Evolutionary conservation across 768 basidiomycete genomes (phyloP), one percentile per base, ranked within the genome.

Genomic region (Gyrodon lividus): DNA sequence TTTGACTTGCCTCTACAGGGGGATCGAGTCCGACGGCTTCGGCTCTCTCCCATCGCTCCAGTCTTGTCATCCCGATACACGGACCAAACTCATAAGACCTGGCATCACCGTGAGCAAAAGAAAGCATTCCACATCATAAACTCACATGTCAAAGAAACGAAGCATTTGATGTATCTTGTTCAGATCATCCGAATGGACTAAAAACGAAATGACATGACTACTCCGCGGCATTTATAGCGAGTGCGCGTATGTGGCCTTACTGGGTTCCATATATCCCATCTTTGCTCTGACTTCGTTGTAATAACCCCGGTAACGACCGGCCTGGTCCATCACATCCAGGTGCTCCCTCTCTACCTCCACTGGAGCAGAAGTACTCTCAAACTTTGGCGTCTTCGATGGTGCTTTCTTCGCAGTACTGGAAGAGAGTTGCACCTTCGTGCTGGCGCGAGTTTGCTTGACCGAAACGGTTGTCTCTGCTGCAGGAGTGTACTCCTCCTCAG

Each of bases 11-110:
- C 76, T 92, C 89, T 14, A 63, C 55, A 3, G 92, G 93, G 13
- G 94, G 95, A 42, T 85, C 76, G 17, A 97, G 72, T 2, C 92
- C 92, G 40, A 95, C 74, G 9, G 77, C 76, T 23, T 84, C 67
- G 0, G 95, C 95, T 43, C 94, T 77, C 62, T 94, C 81, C 92
- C 93, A 98, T 34, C 95, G 77, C 55, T 94, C 83, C 13, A 96
- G 70, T 24, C 94, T 82, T n/a, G 83, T 80, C 48, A 91, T 77
- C 0, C 90, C 88, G 19, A 86, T 72, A 57, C 86, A 90, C 3
- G 90, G 91, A 0, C 91, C 92, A 62, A 84, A 94, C 57, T 89
- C 82, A 50, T 86, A 87, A 2, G 84, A 80, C 64, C 88, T 90
- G 43, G 8, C 22, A 13, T 19, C n/a, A 46, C 10, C 12, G 50